Percentiles rank a stretch among this genome's conserved stretches.
phyloP scores from a whole-genome alignment of 2,329 filamentous ascomycete genomes.

The Penicillium concentricum region DNA sequence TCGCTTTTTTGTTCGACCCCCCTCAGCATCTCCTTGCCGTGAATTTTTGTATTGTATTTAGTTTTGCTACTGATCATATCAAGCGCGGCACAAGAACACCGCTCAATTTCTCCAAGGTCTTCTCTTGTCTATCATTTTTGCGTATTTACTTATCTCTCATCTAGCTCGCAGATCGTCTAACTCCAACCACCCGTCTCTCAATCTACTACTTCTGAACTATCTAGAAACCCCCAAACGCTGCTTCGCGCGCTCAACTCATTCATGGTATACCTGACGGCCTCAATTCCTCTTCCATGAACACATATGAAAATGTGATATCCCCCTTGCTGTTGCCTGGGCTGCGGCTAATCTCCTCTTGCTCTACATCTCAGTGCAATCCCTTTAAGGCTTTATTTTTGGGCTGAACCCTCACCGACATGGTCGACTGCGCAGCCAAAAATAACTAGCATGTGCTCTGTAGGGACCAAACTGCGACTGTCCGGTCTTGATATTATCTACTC shows the following conservation, averaged over 20 bases:
- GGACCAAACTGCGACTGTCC: no score
- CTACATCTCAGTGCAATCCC: no score
- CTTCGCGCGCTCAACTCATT: background rate
- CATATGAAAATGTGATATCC: no score
- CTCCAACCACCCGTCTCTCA: background rate
- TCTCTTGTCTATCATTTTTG: background rate
- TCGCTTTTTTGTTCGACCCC: conserved; percentile 12
- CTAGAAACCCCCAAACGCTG: no score
- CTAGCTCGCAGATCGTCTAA: background rate
- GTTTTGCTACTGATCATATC: conserved; percentile 16
- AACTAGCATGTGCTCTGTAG: no score
- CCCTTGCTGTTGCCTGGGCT: no score
- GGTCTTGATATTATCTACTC: no score
- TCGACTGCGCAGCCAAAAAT: no score
- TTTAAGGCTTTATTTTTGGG: no score
- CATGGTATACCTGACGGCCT: background rate
- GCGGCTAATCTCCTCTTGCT: no score
- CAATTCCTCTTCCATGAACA: background rate
- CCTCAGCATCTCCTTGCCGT: conserved; percentile 14
- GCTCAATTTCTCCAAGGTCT: background rate
- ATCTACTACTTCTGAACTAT: background rate
- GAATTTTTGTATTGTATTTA: conserved; percentile 34
- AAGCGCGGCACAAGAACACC: conserved; percentile 7
- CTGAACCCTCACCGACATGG: no score
- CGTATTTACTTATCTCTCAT: background rate